Evolutionary conservation across 352 stramenopile genomes (phyloP), one percentile per base, ranked within the genome.

Genomic region (Pythium dissotocum): DNA sequence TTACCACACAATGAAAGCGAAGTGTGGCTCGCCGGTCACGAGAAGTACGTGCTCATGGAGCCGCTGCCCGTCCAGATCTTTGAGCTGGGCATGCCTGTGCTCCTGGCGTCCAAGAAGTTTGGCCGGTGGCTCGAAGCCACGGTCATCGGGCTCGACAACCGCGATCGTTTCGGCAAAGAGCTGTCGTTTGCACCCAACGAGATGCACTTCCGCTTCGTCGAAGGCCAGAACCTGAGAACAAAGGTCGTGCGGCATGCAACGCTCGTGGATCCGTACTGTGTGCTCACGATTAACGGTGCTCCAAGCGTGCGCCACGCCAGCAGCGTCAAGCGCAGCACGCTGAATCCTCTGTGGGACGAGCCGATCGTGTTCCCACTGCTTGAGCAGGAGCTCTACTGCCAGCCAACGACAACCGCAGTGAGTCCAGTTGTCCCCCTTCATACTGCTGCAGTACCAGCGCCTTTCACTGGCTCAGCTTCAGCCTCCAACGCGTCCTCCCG

Each of bases 231-330:
- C 60, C 63, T 86, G 26, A 66, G 75, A 16, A 74, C 76, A 14
- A 64, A 64, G 32, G 71, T 69, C 38, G 60, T 73, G 44, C 68
- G 74, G 12, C 69, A 76, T 44, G 72, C 72, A 21, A 66, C 48
- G n/a, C 58, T 77, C 30, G 70, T 88, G 12, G 78, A 88, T 51
- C 80, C 80, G 49, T 88, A 83, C 66, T 83, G 76, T 51, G 80
- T 88, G 4, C 32, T 85, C 32, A 80, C 75, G 2, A 61, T 85
- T 30, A 68, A 46, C 18, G 69, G 61, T 16, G 66, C 59, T n/a
- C 28, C 62, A 5, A 26, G 42, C 12, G 77, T 83, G 52, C 68
- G 64, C 28, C 74, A 85, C 64, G 62, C 77, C 21, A 86, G 76
- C 49, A 85, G 69, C 63, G 72, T 75, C 63, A 75, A 75, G 63